Base-by-base conservation (phyloP, 768 basidiomycete species). In the Kwoniella dendrophila region DNA sequence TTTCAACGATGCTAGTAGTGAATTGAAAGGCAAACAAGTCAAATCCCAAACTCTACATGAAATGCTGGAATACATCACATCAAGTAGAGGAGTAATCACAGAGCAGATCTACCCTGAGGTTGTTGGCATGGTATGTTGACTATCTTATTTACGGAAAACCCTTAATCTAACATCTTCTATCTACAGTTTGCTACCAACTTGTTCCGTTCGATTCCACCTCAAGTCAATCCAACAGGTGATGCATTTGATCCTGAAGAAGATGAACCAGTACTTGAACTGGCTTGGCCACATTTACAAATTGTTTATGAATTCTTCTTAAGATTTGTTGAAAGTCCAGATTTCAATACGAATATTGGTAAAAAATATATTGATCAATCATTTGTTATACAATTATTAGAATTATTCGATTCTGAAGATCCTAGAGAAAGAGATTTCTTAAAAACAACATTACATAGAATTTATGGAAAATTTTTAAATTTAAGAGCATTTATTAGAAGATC, bases 291-390 rank as follows among this genome's bases (percentile, higher is more conserved):
- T 79, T 85, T 99, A 59, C 94, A 99, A 79, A 94, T 99, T 69
- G 96, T 99, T 54, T 99, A 99, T 82, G 96, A 99, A 80, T 97
- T 99, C 81, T 99, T 99, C 86, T 87, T 99, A 32, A 89, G 96
- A 38, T 99, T 99, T 76, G 90, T 99, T 62, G 96, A 99, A 80
- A 90, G 87, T 70, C 90, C 90, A 18, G 96, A 99, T 79, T 98
- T 99, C 83, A 97, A 95, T 84, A 93, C 92, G 66, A 96, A 96
- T 79, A 81, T 94, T 65, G 96, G 96, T 63, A 99, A 97, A 81
- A 90, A 91, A 58, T 96, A 92, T 80, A 92, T 99, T 75, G 96
- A 98, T 77, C 95, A 97, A 72, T 81, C 85, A 30, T 99, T 99
- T 77, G 92, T 99, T 11, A 85, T 53, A n/a, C 63, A 92, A 79